Percentiles rank a stretch among this genome's conserved stretches.
phyloP scores from a whole-genome alignment of 1,284 basidiomycete species.

The Vanrija pseudolonga region DNA sequence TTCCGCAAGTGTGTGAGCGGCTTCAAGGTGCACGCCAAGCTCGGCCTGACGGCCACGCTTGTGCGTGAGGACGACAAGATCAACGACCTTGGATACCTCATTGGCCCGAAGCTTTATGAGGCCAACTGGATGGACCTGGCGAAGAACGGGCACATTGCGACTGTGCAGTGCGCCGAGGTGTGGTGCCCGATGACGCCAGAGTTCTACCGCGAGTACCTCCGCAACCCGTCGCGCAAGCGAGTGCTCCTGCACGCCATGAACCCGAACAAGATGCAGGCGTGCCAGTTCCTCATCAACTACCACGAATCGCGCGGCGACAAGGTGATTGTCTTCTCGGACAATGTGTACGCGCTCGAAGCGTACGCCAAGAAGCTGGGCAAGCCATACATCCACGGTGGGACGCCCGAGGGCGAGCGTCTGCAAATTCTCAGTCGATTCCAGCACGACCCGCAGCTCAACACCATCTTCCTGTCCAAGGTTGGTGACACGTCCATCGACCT shows the following conservation, averaged over 20 bases:
- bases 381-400: slow-evolving; percentile 94
- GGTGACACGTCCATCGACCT: slow-evolving; percentile 99
- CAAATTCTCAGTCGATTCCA: slow-evolving; percentile 93
- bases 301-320: slow-evolving; percentile 98
- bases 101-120: slow-evolving; percentile 98
- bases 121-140: slow-evolving; percentile 99
- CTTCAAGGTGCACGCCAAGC: slow-evolving; percentile 95
- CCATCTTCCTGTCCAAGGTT: slow-evolving; percentile 98
- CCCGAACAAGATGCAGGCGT: slow-evolving; percentile 98
- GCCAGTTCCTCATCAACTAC: slow-evolving; percentile 97
- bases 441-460: slow-evolving; percentile 92
- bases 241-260: slow-evolving; percentile 99
- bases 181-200: slow-evolving; percentile 99
- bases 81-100: slow-evolving; percentile 96
- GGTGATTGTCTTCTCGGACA: slow-evolving; percentile 99
- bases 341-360: slow-evolving; percentile 93
- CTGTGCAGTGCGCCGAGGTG: slow-evolving; percentile 99
- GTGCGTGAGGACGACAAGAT: slow-evolving; percentile 99
- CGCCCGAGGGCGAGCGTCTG: slow-evolving; percentile 93
- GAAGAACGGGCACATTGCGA: slow-evolving; percentile 98
- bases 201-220: slow-evolving; percentile 96
- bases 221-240: slow-evolving; percentile 71
- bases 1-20: slow-evolving; percentile 93
- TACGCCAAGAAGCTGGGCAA: slow-evolving; percentile 94
- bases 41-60: slow-evolving; percentile 80